Evolutionary conservation across 768 basidiomycete species (phyloP).

Genomic region (Pulveroboletus sp.): DNA sequence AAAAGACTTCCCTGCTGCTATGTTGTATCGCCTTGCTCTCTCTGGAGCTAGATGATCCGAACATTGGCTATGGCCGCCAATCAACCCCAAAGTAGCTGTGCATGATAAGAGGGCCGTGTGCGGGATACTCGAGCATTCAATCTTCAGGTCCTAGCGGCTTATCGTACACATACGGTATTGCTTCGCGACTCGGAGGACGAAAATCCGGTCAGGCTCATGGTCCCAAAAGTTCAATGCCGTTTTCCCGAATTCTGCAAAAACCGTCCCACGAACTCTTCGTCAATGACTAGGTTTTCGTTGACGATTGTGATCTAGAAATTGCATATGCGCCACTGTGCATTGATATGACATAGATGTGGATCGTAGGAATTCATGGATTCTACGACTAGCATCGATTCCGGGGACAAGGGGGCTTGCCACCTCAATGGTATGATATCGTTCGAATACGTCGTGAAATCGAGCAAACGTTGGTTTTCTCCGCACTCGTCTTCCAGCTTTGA

Average conservation of each 20-base stretch:
- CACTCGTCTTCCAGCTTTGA: constrained; percentile 2
- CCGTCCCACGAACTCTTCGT: no score
- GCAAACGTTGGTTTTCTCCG: neutral
- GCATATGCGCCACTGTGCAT: no score
- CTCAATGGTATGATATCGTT: neutral
- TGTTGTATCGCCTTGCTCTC: neutral
- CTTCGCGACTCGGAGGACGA: neutral
- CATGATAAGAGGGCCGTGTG: neutral
- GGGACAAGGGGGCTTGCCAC: no score
- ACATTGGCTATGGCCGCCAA: neutral
- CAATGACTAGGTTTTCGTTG: neutral
- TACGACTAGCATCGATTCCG: no score
- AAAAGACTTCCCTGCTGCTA: neutral
- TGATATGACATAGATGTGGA: no score
- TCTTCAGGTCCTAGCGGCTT: no score
- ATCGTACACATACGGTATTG: neutral
- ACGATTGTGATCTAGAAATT: constrained; percentile 4
- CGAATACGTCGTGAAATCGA: neutral
- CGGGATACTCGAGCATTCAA: neutral
- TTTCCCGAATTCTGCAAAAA: no score
- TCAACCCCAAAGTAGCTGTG: no score
- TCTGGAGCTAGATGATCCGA: neutral
- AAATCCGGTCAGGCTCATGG: neutral
- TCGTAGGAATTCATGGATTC: no score
- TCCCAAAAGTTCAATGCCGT: neutral